phyloP scores from a whole-genome alignment of 345 rosid species.

The Microcos paniculata region DNA sequence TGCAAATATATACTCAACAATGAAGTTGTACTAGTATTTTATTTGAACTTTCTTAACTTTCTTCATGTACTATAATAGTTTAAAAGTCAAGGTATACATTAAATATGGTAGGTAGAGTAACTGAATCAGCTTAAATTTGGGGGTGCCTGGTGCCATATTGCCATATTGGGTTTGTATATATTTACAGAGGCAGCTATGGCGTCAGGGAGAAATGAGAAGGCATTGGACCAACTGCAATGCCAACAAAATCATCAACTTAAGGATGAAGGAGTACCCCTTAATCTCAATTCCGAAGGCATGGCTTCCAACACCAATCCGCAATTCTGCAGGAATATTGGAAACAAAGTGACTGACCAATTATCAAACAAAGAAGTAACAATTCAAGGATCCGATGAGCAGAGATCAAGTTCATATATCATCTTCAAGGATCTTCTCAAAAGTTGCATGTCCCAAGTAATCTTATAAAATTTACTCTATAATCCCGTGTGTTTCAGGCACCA shows the following conservation, averaged over 20 bases:
- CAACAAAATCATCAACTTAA: conserved; percentile 18
- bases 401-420: conserved; percentile 40
- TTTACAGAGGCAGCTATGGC: conserved; percentile 32
- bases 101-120: too few species aligned
- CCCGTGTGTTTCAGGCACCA: too few species aligned
- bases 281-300: neutral
- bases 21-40: too few species aligned
- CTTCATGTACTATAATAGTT: too few species aligned
- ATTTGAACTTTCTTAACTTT: too few species aligned
- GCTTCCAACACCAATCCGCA: neutral
- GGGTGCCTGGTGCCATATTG: too few species aligned
- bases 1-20: too few species aligned
- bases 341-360: conserved; percentile 11
- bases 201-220: conserved; percentile 21
- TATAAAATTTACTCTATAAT: too few species aligned
- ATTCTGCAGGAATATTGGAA: neutral
- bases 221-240: neutral
- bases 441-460: conserved; percentile 20
- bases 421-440: conserved; percentile 46
- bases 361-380: conserved; percentile 16
- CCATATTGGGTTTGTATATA: too few species aligned
- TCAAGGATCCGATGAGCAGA: conserved; percentile 17
- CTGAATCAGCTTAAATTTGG: too few species aligned
- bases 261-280: neutral
- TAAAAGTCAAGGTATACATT: too few species aligned